Evolutionary conservation across 2,329 filamentous ascomycete genomes (phyloP).

Genomic region (Metarhizium anisopliae): DNA sequence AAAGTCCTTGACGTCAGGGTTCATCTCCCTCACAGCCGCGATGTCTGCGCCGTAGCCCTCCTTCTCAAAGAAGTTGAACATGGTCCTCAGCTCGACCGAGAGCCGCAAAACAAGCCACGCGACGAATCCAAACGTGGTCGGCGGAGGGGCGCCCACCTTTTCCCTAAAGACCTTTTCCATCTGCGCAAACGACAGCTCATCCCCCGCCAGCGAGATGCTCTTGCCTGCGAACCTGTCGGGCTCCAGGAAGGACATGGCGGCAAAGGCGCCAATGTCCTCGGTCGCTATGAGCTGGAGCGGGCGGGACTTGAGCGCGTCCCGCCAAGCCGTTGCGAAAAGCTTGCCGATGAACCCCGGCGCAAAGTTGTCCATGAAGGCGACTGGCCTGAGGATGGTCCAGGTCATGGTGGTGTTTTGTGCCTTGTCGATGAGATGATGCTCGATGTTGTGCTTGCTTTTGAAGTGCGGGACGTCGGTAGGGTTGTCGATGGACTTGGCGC

Average conservation of each 20-base stretch:
- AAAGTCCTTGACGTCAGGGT: neutral
- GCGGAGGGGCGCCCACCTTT: conserved; percentile 19
- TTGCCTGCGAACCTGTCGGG: conserved; percentile 21
- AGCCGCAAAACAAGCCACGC: conserved; percentile 16
- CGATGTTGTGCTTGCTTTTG: conserved; percentile 48
- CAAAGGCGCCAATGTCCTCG: conserved; percentile 30
- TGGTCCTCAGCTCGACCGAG: conserved; percentile 21
- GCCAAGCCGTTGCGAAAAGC: conserved; percentile 24
- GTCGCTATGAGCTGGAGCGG: conserved; percentile 17
- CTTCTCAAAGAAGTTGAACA: conserved; percentile 28
- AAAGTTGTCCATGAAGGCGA: conserved; percentile 33
- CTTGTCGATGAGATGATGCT: conserved; percentile 45
- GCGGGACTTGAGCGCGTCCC: conserved; percentile 18
- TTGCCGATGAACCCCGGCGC: conserved; percentile 17
- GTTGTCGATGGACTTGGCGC: conserved; percentile 38
- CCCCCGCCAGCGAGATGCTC: conserved; percentile 29
- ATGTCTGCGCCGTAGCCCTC: conserved; percentile 27
- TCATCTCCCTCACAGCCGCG: conserved; percentile 1
- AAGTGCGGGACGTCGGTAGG: conserved; percentile 53
- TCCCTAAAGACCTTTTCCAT: conserved; percentile 21
- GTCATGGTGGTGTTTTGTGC: conserved; percentile 19
- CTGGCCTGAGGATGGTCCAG: conserved; percentile 29
- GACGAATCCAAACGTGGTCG: conserved; percentile 21
- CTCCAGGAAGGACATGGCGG: conserved; percentile 24
- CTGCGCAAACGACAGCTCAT: conserved; percentile 27